A percentile compares a stretch with the other conserved stretches of the same genome.
phyloP scores from a whole-genome alignment of 768 basidiomycete genomes.

The Cubamyces lactineus region DNA sequence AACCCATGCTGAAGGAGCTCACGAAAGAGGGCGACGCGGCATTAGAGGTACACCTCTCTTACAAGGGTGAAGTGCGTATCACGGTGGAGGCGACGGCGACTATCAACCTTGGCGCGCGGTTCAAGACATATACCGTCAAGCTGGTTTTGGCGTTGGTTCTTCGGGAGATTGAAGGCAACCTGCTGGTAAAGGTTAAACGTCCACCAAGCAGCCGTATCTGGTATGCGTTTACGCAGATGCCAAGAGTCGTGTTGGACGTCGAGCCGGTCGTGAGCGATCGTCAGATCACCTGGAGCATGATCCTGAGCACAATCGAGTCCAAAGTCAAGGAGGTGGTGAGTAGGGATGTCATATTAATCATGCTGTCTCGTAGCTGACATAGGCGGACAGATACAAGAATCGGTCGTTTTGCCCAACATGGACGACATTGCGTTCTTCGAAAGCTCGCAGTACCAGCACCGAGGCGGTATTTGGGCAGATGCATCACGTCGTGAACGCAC shows the following conservation, averaged over 20 bases:
- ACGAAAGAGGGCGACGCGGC: slow-evolving; percentile 93
- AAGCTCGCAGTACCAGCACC: slow-evolving; percentile 58
- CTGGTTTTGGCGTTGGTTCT: slow-evolving; percentile 87
- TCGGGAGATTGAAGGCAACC: slow-evolving; percentile 88
- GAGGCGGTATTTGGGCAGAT: slow-evolving; percentile 91
- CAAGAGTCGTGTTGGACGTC: slow-evolving; percentile 85
- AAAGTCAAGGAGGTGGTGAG: slow-evolving; percentile 84
- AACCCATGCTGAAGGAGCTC: slow-evolving; percentile 97
- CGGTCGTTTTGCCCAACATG: slow-evolving; percentile 96
- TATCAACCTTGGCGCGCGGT: slow-evolving; percentile 79
- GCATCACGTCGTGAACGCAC: slow-evolving; percentile 53
- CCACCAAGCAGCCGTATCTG: slow-evolving; percentile 95
- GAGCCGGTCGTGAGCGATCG: slow-evolving; percentile 94
- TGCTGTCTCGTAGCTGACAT: slow-evolving; percentile 10
- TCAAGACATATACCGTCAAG: slow-evolving; percentile 90
- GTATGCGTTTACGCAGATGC: slow-evolving; percentile 92
- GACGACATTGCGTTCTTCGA: slow-evolving; percentile 98
- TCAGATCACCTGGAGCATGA: slow-evolving; percentile 94
- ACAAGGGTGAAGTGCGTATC: slow-evolving; percentile 87
- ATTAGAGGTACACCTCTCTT: slow-evolving; percentile 81
- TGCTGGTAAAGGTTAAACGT: slow-evolving; percentile 88
- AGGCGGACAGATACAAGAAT: slow-evolving; percentile 77
- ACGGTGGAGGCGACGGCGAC: slow-evolving; percentile 89
- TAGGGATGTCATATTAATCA: slow-evolving; percentile 22
- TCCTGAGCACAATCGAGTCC: slow-evolving; percentile 86